Evolutionary conservation across 768 basidiomycete species (phyloP).

Genomic region (Calocybe gangraenosa): DNA sequence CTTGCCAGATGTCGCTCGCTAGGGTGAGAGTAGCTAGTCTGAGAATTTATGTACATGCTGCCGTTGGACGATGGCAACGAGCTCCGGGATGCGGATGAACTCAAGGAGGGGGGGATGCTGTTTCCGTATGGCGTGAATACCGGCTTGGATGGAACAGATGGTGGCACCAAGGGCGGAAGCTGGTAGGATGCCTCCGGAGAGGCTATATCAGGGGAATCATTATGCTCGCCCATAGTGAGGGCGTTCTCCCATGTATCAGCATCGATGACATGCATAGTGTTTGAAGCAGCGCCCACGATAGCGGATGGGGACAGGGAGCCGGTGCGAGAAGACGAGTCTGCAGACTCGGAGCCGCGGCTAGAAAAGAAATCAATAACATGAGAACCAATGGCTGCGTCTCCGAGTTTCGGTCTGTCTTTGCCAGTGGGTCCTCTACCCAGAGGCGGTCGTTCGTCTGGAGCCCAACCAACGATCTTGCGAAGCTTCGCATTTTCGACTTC

Average conservation of each 20-base stretch:
- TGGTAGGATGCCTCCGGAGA: constrained; percentile 42
- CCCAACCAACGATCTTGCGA: constrained; percentile 66
- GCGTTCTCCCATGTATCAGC: constrained; percentile 52
- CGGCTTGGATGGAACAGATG: constrained; percentile 40
- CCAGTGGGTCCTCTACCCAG: constrained; percentile 86
- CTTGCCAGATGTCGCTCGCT: constrained; percentile 46
- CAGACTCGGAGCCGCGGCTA: constrained; percentile 40
- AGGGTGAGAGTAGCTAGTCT: constrained; percentile 43
- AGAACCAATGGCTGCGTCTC: constrained; percentile 27
- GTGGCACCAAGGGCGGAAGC: constrained; percentile 40
- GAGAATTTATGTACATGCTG: constrained; percentile 33
- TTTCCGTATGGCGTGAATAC: constrained; percentile 40
- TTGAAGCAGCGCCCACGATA: constrained; percentile 45
- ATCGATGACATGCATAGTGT: constrained; percentile 45
- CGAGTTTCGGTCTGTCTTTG: constrained; percentile 69
- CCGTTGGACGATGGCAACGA: constrained; percentile 30
- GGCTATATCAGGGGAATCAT: constrained; percentile 18
- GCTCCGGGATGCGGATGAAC: constrained; percentile 39
- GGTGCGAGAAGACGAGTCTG: constrained; percentile 46
- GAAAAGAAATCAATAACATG: constrained; percentile 28
- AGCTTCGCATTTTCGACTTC: constrained; percentile 81
- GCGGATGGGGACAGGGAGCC: constrained; percentile 64
- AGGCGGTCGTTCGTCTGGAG: constrained; percentile 65
- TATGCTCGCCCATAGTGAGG: constrained; percentile 46
- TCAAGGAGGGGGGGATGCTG: constrained; percentile 35